Evolutionary conservation across 78 protist species (phyloP).

Genomic region (Polysphondylium violaceum): DNA sequence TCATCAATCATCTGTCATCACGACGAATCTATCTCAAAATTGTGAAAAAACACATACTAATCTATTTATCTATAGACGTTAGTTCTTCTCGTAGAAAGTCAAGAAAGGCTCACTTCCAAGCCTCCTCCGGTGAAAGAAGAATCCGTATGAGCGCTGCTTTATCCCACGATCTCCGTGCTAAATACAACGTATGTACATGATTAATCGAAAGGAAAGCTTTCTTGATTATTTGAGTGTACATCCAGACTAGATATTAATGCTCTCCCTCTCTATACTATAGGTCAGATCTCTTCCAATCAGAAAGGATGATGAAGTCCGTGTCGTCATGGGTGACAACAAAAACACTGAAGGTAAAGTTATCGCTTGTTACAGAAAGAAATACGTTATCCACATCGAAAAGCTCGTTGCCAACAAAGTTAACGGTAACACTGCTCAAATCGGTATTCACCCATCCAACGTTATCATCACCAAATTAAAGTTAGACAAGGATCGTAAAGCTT

Average conservation of each 20-base stretch:
- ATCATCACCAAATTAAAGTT: constrained; percentile 97
- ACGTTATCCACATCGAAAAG: constrained; percentile 96
- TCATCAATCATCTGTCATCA: too few relatives aligned
- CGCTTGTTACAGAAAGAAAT: constrained; percentile 96
- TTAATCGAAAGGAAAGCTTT: too few relatives aligned
- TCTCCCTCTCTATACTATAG: too few relatives aligned
- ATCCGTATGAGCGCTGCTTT: constrained; percentile 97
- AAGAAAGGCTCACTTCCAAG: constrained; percentile 99
- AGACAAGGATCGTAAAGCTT: constrained; percentile 95
- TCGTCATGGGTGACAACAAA: constrained; percentile 95
- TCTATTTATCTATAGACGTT: constrained; percentile 83
- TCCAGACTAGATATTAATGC: too few relatives aligned
- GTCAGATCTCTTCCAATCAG: constrained; percentile 98
- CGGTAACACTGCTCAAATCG: constrained; percentile 93
- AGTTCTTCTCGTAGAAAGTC: constrained; percentile 95
- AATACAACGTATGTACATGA: constrained; percentile 93
- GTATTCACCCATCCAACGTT: constrained; percentile 91
- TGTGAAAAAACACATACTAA: too few relatives aligned
- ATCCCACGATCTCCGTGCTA: constrained; percentile 96
- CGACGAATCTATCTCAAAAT: too few relatives aligned
- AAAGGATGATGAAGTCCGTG: constrained; percentile 98
- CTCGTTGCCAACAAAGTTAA: constrained; percentile 93
- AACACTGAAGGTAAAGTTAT: constrained; percentile 93
- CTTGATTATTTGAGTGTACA: too few relatives aligned
- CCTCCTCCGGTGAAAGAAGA: constrained; percentile 96